Base-by-base conservation (phyloP, 2,329 filamentous ascomycete genomes). In the Orbilia javanica region DNA sequence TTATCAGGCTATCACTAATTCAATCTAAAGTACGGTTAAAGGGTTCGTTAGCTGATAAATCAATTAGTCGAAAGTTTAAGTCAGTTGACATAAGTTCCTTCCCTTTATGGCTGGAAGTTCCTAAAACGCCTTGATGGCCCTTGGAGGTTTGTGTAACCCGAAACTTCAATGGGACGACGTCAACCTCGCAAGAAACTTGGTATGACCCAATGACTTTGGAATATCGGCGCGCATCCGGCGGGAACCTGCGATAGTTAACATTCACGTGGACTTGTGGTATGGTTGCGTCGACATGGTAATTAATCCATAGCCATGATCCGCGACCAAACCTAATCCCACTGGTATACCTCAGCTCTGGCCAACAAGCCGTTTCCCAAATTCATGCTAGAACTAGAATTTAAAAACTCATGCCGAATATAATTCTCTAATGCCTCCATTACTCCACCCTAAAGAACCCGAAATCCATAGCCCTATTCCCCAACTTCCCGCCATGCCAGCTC, bases 71-170 rank as follows among this genome's bases (percentile, higher is more conserved):
- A 15, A 64, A 64, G 31, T 7, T 50, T 36, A 27, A 27, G 57
- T 63, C 22, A 29, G 44, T 71, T 67, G 66, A 67, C 42, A 63
- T 60, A 34, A 50, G 65, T 67, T 70, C 73, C 73, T 77, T 77
- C 66, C 73, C 10, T 42, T 66, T 71, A 39, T 53, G 44, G 68
- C 18, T 20, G 10, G 29, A 46, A 34, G 20, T 62, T 25, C 34
- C 55, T 42, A 25, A 42, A 60, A 39, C 34, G 55, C 46, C 55
- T 25, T n/a, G 8, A 31, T 42, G 2, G 55, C 29, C 31, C 34
- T 27, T 42, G 5, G 20, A 11, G 31, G 55, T 25, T 20, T 57
- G 55, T 60, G 55, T 60, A 60, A 60, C 55, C 34, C 15, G 20
- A 60, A 57, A 29, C 7, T 27, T 20, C 55, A 42, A 60, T 27